Evolutionary conservation across 2,329 filamentous ascomycete species (phyloP).

Genomic region (Dactylellina cionopaga): DNA sequence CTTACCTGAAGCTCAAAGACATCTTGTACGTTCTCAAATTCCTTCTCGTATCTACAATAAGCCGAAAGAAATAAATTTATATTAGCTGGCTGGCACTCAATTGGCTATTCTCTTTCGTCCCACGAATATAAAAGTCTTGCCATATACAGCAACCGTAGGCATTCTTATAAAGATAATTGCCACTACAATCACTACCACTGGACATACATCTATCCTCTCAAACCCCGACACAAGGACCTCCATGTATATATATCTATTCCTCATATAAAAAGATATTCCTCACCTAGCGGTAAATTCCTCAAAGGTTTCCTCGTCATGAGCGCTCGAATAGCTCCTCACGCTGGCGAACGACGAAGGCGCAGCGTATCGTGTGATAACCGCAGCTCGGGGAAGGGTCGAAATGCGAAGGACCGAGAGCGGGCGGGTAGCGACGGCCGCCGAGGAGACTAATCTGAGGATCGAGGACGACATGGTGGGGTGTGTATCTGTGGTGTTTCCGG

Average conservation of each 20-base stretch:
- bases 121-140: constrained; percentile 1
- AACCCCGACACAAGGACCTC: neutral
- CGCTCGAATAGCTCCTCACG: constrained; percentile 67
- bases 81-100: constrained; percentile 14
- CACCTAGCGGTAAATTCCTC: constrained; percentile 99
- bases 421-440: constrained; percentile 66
- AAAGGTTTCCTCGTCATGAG: constrained; percentile 93
- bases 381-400: constrained; percentile 49
- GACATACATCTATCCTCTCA: neutral
- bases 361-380: constrained; percentile 53
- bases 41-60: constrained; percentile 88
- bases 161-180: too few relatives aligned
- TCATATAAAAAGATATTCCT: constrained; percentile 58
- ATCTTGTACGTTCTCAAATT: constrained; percentile 96
- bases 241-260: neutral
- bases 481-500: constrained; percentile 1
- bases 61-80: neutral
- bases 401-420: constrained; percentile 64
- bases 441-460: constrained; percentile 65
- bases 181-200: neutral
- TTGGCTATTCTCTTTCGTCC: constrained; percentile 1
- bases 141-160: too few relatives aligned
- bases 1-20: constrained; percentile 99
- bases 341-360: constrained; percentile 62
- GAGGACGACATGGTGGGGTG: constrained; percentile 56